These are phyloP conservation scores for Adansonia rubrostipa DNA, from an alignment of 441 rosid species.

Conservation along the genomic window DNA sequence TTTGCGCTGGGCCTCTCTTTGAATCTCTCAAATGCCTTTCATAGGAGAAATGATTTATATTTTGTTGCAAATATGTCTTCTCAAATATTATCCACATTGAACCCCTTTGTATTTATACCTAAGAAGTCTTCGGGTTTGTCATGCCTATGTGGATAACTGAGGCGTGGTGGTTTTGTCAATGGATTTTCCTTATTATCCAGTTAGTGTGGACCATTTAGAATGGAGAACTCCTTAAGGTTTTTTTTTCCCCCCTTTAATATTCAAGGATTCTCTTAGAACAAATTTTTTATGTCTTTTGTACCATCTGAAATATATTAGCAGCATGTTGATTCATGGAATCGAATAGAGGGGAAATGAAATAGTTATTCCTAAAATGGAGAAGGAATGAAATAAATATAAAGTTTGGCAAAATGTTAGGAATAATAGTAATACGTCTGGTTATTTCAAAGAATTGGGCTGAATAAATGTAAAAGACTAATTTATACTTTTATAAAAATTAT, in stretches of 20 bases:
- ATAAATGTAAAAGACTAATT: too few relatives aligned
- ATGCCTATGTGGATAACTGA: neutral
- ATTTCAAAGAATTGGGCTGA: neutral
- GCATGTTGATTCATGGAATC: neutral
- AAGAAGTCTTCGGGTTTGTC: neutral
- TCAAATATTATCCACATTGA: neutral
- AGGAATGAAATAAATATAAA: neutral
- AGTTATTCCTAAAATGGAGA: neutral
- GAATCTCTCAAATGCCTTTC: neutral
- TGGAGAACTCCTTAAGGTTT: too few relatives aligned
- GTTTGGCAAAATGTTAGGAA: neutral
- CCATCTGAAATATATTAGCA: neutral
- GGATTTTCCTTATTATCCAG: neutral
- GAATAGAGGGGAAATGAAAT: neutral
- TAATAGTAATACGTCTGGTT: neutral
- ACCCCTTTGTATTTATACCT: neutral
- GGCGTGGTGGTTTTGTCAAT: neutral
- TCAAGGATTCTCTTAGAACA: too few relatives aligned
- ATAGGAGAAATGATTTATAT: neutral
- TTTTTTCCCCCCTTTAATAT: too few relatives aligned
- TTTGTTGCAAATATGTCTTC: neutral
- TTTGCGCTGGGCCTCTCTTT: neutral
- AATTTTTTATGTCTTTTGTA: too few relatives aligned
- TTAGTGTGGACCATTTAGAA: neutral
- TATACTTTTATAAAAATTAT: too few relatives aligned